Evolutionary conservation across 2,329 filamentous ascomycete species (phyloP), one percentile per base, ranked within the genome.

Genomic region (Cercospora sp.): DNA sequence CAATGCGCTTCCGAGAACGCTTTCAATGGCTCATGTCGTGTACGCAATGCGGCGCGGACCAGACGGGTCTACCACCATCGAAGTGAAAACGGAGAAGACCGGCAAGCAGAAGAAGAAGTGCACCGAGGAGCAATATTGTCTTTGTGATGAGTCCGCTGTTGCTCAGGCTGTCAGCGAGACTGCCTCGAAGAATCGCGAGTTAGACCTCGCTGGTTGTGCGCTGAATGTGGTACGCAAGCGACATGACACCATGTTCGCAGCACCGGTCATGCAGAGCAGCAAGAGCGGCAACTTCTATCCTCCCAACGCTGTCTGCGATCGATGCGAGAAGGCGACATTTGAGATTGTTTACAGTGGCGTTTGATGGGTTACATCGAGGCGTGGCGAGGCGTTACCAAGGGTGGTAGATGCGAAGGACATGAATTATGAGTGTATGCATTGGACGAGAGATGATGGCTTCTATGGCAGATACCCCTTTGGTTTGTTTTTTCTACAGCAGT

Each of bases 331-430:
- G 63, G 23, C 36, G 3, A 69, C 64, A 10, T 67, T 69, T 13
- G 63, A 69, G 66, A 67, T 65, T n/a, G 60, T 72, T 36, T 72
- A 68, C 60, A 67, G 68, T 13, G 68, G 70, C n/a, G 48, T 65
- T 13, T 68, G 30, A 66, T 30, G 18, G n/a, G 9, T 20, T 28
- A 16, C 2, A 36, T 39, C 51, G 7, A 18, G 10, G 55, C 20
- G 62, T 58, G 61, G 31, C 18, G 3, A 59, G 51, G 26, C 64
- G 33, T 62, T 48, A 45, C 5, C 5, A 30, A 12, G 33, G 23
- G 5, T 31, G n/a, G 23, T 10, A 48, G n/a, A 30, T 16, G 31
- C 10, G 18, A 42, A 18, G 26, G 36, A 31, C 5, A 63, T 36
- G 64, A 36, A n/a, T 59, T 20, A 63, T n/a, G 59, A 63, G 16